Evolutionary conservation across 2,329 filamentous ascomycete species (phyloP), one percentile per base, ranked within the genome.

Genomic region (Epichloe baconii): DNA sequence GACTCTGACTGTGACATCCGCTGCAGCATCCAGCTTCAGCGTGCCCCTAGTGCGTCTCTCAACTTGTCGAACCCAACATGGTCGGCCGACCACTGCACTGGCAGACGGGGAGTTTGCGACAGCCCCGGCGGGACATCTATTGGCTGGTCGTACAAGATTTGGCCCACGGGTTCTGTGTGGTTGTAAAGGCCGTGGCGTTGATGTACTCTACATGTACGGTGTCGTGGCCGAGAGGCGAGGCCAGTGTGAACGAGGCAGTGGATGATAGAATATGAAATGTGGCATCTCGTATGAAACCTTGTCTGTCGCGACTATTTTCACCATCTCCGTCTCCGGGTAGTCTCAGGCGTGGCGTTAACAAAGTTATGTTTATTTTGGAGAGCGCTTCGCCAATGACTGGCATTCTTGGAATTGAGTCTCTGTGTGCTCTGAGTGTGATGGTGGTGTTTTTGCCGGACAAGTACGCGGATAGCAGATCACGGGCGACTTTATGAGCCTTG

Each of bases 261-360:
- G 88, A 95, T 15, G 87, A 86, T 55, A 93, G 76, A 49, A 97
- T 68, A 68, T 97, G 89, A 67, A 98, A 83, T 6, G 83, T 91
- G 11, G 90, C 87, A 59, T 88, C 83, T 63, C 85, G 79, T 59
- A 98, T 88, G 65, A 97, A 96, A 56, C 81, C 80, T 11, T 69
- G 66, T 14, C 71, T 63, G 34, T 64, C 62, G 8, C 64, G 61
- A 12, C 63, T 62, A 21, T 66, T 58, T 4, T 60, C 62, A n/a
- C 62, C 45, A 19, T 14, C 14, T 6, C 12, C 45, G 8, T 38
- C 60, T 61, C 75, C 74, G 15, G 82, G 83, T 1, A 80, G 66
- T 1, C 71, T 71, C 42, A 95, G 68, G 17, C 73, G 77, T 0
- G 91, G 90, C 0, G 88, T 78, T 2, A 82, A 77, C 19, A 95